These are phyloP conservation scores for Vigna hirtella DNA, from an alignment of 306 rosid species.

Conservation along the genomic window DNA sequence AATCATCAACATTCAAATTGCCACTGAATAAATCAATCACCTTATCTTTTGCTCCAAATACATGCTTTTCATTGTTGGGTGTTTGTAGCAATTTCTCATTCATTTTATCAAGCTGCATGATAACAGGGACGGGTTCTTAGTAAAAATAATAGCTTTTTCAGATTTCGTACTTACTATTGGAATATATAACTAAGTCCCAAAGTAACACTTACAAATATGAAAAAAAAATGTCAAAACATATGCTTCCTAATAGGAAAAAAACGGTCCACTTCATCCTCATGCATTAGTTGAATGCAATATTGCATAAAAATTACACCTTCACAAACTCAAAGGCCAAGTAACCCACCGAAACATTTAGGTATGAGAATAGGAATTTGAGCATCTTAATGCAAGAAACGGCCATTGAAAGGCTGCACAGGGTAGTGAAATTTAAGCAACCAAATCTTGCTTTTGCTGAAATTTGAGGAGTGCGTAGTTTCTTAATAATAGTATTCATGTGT, in stretches of 20 bases:
- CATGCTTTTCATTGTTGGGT: conserved; percentile 34
- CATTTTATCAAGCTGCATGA: conserved; percentile 79
- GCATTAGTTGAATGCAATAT: not conserved
- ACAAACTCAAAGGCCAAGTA: conserved; percentile 23
- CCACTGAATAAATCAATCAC: conserved; percentile 47
- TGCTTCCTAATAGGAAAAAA: not conserved
- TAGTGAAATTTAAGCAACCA: conserved; percentile 7
- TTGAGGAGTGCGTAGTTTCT: not conserved
- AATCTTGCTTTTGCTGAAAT: not conserved
- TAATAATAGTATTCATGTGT: not conserved
- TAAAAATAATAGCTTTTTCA: conserved; percentile 19
- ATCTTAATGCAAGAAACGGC: not conserved
- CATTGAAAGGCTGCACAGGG: conserved; percentile 2
- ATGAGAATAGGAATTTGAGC: not conserved
- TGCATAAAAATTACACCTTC: conserved; percentile 12
- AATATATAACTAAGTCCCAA: conserved; percentile 12
- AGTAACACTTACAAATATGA: not conserved
- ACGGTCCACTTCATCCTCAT: not conserved
- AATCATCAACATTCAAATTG: conserved; percentile 31
- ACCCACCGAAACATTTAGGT: conserved; percentile 9
- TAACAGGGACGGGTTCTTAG: conserved; percentile 41
- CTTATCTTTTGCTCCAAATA: conserved; percentile 52
- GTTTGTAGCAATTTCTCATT: conserved; percentile 66
- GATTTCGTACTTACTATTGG: conserved; percentile 6
- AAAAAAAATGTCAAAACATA: not conserved